phyloP scores from a whole-genome alignment of 306 rosid genomes.

The Glycine latifolia region DNA sequence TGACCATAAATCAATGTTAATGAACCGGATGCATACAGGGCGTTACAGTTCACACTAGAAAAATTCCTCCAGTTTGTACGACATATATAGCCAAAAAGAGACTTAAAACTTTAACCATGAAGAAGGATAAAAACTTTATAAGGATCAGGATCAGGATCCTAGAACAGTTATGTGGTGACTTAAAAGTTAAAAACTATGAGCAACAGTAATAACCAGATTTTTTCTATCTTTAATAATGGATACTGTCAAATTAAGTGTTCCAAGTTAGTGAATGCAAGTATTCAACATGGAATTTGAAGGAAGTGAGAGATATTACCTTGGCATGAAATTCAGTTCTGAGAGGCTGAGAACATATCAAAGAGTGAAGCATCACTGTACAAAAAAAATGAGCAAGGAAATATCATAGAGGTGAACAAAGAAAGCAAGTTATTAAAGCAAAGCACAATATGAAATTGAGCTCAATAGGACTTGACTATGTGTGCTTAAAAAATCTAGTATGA shows the following conservation, averaged over 20 bases:
- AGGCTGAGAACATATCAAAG: slow-evolving; percentile 36
- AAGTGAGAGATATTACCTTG: slow-evolving; percentile 45
- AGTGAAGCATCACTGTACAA: slow-evolving; percentile 45
- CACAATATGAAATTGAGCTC: slow-evolving; percentile 36
- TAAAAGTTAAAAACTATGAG: neutral
- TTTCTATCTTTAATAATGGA: slow-evolving; percentile 21
- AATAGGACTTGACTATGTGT: slow-evolving; percentile 10
- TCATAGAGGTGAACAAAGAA: slow-evolving; percentile 30
- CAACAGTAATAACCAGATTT: neutral
- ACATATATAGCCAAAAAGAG: neutral
- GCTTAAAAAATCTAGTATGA: slow-evolving; percentile 1
- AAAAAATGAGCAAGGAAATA: slow-evolving; percentile 25
- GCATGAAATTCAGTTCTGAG: slow-evolving; percentile 42
- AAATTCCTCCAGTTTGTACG: too few relatives aligned
- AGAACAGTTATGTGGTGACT: slow-evolving; percentile 17
- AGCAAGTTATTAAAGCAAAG: slow-evolving; percentile 38
- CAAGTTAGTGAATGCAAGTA: slow-evolving; percentile 26
- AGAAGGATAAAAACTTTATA: neutral
- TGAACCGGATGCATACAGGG: too few relatives aligned
- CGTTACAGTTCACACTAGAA: neutral
- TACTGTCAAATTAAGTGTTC: slow-evolving; percentile 35
- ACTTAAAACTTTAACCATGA: neutral
- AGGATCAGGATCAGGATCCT: slow-evolving; percentile 16
- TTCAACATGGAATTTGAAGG: slow-evolving; percentile 21
- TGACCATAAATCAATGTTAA: too few relatives aligned